Evolutionary conservation across 2,329 filamentous ascomycete genomes (phyloP).

Genomic region (Alternaria triticina): DNA sequence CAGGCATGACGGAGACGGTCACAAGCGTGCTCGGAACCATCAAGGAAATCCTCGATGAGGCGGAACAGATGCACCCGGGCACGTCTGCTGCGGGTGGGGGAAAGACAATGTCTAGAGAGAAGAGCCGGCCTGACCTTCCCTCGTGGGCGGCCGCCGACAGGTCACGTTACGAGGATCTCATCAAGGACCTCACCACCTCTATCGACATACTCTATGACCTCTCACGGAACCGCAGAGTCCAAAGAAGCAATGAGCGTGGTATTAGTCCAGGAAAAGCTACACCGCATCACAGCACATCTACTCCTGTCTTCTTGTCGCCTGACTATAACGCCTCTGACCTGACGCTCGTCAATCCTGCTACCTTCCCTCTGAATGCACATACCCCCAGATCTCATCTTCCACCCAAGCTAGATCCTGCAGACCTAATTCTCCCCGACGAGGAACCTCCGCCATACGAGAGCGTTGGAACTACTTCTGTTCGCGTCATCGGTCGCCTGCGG

Average conservation of each 20-base stretch:
- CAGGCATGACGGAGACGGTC: constrained; percentile 76
- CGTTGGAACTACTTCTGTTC: constrained; percentile 53
- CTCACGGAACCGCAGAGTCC: constrained; percentile 67
- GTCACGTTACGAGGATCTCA: constrained; percentile 78
- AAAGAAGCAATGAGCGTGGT: constrained; percentile 22
- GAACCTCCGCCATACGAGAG: constrained; percentile 58
- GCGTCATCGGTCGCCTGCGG: constrained; percentile 54
- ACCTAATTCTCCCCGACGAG: constrained; percentile 54
- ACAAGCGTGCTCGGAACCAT: constrained; percentile 81
- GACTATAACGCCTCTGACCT: constrained; percentile 51
- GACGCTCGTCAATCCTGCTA: constrained; percentile 53
- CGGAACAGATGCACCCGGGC: constrained; percentile 72
- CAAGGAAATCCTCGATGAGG: constrained; percentile 78
- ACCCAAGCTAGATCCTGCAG: constrained; percentile 51
- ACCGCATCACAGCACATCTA: constrained; percentile 21
- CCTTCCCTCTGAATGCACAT: constrained; percentile 34
- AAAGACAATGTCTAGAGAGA: constrained; percentile 44
- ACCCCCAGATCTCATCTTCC: constrained; percentile 43
- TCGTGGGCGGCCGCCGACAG: constrained; percentile 64
- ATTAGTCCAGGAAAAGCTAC: constrained; percentile 27
- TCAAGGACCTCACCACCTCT: constrained; percentile 75
- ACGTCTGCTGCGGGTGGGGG: constrained; percentile 39
- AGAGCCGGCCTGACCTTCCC: constrained; percentile 44
- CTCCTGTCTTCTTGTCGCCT: constrained; percentile 38
- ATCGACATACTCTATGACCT: constrained; percentile 83